A percentile compares a stretch with the other conserved stretches of the same genome.
phyloP scores from a whole-genome alignment of 352 stramenopile genomes.

The Globisporangium cylindrosporum region DNA sequence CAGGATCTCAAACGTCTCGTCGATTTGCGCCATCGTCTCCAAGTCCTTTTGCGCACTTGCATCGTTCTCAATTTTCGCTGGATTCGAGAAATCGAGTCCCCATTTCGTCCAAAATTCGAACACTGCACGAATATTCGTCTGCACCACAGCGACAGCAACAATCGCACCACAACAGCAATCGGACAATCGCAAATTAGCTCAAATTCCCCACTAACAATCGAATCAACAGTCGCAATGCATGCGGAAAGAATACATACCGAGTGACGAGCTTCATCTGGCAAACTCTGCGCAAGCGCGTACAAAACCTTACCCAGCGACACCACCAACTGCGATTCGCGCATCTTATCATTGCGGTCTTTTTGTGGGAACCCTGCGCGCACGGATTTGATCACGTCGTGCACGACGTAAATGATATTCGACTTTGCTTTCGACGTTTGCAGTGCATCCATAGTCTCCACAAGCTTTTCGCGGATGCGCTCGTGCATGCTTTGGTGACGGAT shows the following conservation, averaged over 20 bases:
- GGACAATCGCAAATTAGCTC: slow-evolving; percentile 8
- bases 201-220: background rate
- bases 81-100: slow-evolving; percentile 60
- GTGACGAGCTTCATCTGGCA: slow-evolving; percentile 57
- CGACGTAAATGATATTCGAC: slow-evolving; percentile 78
- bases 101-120: slow-evolving; percentile 86
- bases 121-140: slow-evolving; percentile 72
- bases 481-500: slow-evolving; percentile 74
- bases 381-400: slow-evolving; percentile 80
- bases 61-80: slow-evolving; percentile 21
- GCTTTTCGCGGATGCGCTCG: slow-evolving; percentile 64
- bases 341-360: slow-evolving; percentile 74
- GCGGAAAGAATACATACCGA: slow-evolving; percentile 43
- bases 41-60: slow-evolving; percentile 29
- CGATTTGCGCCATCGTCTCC: slow-evolving; percentile 51
- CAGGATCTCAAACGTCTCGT: slow-evolving; percentile 62
- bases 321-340: slow-evolving; percentile 67
- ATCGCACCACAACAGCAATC: slow-evolving; percentile 1
- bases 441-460: slow-evolving; percentile 57
- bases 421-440: slow-evolving; percentile 68
- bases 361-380: slow-evolving; percentile 67
- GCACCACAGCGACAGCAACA: slow-evolving; percentile 1
- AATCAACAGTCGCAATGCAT: background rate
- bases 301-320: slow-evolving; percentile 65
- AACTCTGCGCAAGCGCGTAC: slow-evolving; percentile 53